Percentiles rank a stretch among this genome's conserved stretches.
phyloP scores from a whole-genome alignment of 495 filamentous ascomycete species.

The Hypoxylon subgilvum region DNA sequence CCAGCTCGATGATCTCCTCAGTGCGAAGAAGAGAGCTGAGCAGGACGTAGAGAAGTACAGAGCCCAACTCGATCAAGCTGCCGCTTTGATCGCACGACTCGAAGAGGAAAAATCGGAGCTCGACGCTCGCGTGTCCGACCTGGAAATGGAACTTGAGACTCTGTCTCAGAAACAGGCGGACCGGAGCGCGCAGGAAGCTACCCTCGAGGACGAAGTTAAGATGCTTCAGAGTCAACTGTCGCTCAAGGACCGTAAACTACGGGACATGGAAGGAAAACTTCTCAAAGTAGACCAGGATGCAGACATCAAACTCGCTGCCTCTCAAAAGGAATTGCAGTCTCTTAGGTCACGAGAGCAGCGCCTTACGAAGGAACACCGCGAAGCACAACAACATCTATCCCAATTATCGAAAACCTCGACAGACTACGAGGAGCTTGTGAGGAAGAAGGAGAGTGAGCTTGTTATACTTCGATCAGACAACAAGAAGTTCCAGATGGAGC shows the following conservation, averaged over 20 bases:
- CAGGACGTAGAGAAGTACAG: slow-evolving; percentile 80
- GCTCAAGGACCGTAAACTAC: slow-evolving; percentile 87
- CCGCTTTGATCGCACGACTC: slow-evolving; percentile 78
- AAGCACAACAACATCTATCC: slow-evolving; percentile 82
- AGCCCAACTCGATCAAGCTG: slow-evolving; percentile 87
- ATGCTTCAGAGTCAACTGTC: slow-evolving; percentile 90
- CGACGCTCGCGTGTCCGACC: slow-evolving; percentile 64
- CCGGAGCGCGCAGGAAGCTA: slow-evolving; percentile 73
- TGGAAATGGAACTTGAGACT: slow-evolving; percentile 71
- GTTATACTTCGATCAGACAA: slow-evolving; percentile 81
- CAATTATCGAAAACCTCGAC: slow-evolving; percentile 92
- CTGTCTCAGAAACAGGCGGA: slow-evolving; percentile 69
- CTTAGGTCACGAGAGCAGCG: slow-evolving; percentile 74
- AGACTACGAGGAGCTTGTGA: slow-evolving; percentile 88
- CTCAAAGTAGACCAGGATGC: slow-evolving; percentile 87
- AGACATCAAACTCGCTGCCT: slow-evolving; percentile 81
- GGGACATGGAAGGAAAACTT: slow-evolving; percentile 84
- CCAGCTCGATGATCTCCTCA: slow-evolving; percentile 86
- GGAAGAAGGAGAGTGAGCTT: slow-evolving; percentile 92
- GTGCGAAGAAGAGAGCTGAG: slow-evolving; percentile 87
- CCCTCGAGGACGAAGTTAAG: slow-evolving; percentile 78
- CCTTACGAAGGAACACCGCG: slow-evolving; percentile 78
- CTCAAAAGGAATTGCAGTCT: slow-evolving; percentile 80
- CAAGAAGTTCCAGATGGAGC: slow-evolving; percentile 77
- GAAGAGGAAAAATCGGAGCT: slow-evolving; percentile 84